A percentile compares a stretch with the other conserved stretches of the same genome.
These are phyloP conservation scores for Dillenia turbinata DNA, from an alignment of 164 flowering plant genomes.

Conservation along the genomic window DNA sequence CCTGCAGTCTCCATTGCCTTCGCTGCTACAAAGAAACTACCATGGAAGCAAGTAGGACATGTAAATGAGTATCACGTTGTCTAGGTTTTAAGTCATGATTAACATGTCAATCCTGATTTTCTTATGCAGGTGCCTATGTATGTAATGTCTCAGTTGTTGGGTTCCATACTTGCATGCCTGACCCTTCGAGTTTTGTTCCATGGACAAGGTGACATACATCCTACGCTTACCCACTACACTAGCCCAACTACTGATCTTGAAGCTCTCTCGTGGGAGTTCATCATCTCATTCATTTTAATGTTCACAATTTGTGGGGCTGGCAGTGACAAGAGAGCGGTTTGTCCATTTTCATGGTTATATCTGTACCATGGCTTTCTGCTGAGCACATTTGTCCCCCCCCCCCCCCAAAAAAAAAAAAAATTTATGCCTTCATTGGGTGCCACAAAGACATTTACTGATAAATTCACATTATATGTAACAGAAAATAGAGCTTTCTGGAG, in stretches of 20 bases:
- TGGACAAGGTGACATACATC: conserved; percentile 6
- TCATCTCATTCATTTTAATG: conserved; percentile 29
- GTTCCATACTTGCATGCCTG: conserved; percentile 34
- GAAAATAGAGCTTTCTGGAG: conserved; percentile 35
- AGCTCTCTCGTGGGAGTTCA: conserved; percentile 31
- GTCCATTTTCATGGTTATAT: not conserved
- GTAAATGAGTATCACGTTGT: no score
- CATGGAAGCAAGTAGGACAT: conserved; percentile 31
- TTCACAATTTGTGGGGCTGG: conserved; percentile 28
- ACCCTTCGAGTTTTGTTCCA: conserved; percentile 26
- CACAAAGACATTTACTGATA: no score
- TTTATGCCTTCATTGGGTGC: not conserved
- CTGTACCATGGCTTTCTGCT: no score
- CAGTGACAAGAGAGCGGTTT: conserved; percentile 33
- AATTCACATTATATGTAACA: conserved; percentile 10
- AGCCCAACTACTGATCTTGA: conserved; percentile 17
- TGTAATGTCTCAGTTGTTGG: conserved; percentile 31
- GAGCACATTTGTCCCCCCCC: no score
- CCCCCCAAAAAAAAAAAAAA: no score
- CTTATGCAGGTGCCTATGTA: conserved; percentile 37
- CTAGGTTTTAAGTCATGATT: no score
- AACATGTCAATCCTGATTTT: not conserved
- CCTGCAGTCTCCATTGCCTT: conserved; percentile 56
- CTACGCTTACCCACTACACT: conserved; percentile 10
- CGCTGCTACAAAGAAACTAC: conserved; percentile 31